Base-by-base conservation (phyloP, 768 basidiomycete species). In the Cantharellus anzutake region DNA sequence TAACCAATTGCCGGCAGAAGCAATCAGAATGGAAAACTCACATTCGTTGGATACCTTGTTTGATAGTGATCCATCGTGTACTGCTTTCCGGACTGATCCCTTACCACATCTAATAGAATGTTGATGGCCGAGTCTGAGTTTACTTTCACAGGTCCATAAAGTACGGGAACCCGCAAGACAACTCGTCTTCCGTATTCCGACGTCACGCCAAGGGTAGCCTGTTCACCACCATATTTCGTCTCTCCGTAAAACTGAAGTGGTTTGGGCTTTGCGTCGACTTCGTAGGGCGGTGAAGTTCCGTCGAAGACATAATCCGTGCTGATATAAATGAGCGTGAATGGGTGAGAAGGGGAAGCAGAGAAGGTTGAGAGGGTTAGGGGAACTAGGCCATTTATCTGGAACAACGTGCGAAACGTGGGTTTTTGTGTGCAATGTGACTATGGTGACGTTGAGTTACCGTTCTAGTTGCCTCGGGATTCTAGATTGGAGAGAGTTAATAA, bases 291-390 rank as follows among this genome's bases (percentile, higher is more conserved):
- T 1, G 83, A 81, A n/a, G 78, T 82, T 1, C 94, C 94, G 63
- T 93, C 89, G 67, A 98, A 98, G 14, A 99, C 91, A 71, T 97
- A 97, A 70, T 99, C 92, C 84, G 64, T 97, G 3, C 91, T 94
- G 64, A 99, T 91, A 71, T 92, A 93, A 51, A 99, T 76, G 51
- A 99, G 72, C 34, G 74, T 82, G 68, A 81, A 89, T 41, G 74
- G 73, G 38, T 83, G 70, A 2, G 75, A 68, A 11, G 40, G 16
- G 38, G 38, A 40, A 5, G 38, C 64, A 74, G 86, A 75, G 4
- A 94, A 74, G 14, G 73, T 65, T 3, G 90, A 84, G 7, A 99
- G 78, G 60, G 78, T 74, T 11, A 73, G 78, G 2, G 91, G 84
- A 5, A 92, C 84, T 11, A 74, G 75, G 51, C 78, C 82, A 69